These are phyloP conservation scores for Panaeolus cyanescens DNA, from an alignment of 768 basidiomycete genomes.

Conservation along the genomic window DNA sequence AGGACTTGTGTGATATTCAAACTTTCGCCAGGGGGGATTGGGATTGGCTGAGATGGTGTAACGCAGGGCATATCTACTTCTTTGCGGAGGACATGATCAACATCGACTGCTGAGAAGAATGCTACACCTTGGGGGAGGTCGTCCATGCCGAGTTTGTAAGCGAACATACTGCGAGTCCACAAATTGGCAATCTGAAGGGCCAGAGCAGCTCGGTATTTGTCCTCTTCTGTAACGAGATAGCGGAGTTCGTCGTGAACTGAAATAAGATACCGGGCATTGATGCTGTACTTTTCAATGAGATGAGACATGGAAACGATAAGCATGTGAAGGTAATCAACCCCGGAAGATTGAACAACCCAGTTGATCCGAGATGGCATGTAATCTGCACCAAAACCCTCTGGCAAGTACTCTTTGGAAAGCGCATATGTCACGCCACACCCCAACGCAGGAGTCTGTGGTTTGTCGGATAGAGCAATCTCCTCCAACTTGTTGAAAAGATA, in stretches of 20 bases:
- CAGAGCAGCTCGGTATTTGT: conserved; percentile 87
- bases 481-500: conserved; percentile 98
- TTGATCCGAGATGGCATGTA: conserved; percentile 98
- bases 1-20: conserved; percentile 71
- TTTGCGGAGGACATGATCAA: conserved; percentile 89
- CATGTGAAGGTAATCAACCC: conserved; percentile 97
- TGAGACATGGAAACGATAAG: conserved; percentile 95
- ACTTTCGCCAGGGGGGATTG: conserved; percentile 88
- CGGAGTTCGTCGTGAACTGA: conserved; percentile 98
- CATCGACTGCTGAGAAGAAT: conserved; percentile 96
- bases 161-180: conserved; percentile 92
- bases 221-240: conserved; percentile 87
- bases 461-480: conserved; percentile 85
- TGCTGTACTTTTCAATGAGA: conserved; percentile 77
- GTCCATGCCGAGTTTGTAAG: conserved; percentile 92
- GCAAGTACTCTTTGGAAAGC: conserved; percentile 87
- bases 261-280: conserved; percentile 90
- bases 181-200: conserved; percentile 95
- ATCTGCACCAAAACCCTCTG: conserved; percentile 76
- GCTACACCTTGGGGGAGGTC: conserved; percentile 94
- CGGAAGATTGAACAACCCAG: conserved; percentile 99
- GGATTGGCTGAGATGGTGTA: conserved; percentile 85
- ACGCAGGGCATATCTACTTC: conserved; percentile 96
- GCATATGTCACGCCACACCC: conserved; percentile 94
- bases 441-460: conserved; percentile 89